A percentile compares a stretch with the other conserved stretches of the same genome.
Conservation (phyloP, 1,284 basidiomycete species). For the Kalmanozyma brasiliensis region DNA sequence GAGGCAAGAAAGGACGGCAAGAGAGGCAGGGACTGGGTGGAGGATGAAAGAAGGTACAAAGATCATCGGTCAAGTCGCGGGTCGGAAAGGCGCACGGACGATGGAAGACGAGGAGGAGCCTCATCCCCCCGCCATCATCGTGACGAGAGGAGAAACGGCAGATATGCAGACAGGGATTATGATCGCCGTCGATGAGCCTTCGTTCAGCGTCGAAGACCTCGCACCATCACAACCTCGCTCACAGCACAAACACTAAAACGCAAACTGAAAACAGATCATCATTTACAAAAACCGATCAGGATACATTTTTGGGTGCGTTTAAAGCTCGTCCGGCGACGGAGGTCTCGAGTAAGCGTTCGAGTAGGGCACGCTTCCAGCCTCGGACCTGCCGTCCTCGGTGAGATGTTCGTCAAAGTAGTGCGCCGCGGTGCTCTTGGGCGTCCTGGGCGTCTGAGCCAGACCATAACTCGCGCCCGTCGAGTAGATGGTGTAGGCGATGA, state of each 20-base stretch:
- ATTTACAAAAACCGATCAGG: too few relatives aligned
- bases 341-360: conserved; percentile 54
- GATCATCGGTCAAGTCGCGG: neutral
- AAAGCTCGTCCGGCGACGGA: conserved; percentile 62
- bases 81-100: neutral
- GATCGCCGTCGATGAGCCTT: neutral
- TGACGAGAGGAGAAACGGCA: conserved; percentile 2
- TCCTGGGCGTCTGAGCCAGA: conserved; percentile 70
- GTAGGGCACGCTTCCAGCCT: conserved; percentile 53
- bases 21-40: conserved; percentile 50
- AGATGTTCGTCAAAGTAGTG: conserved; percentile 79
- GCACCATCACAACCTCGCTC: neutral
- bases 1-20: conserved; percentile 16
- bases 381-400: conserved; percentile 57
- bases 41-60: conserved; percentile 14
- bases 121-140: conserved; percentile 1
- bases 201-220: neutral
- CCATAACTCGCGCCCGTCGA: conserved; percentile 72
- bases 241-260: neutral
- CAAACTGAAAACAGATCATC: conserved; percentile 1
- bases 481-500: conserved; percentile 70
- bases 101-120: too few relatives aligned
- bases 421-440: conserved; percentile 84
- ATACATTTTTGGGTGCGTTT: too few relatives aligned
- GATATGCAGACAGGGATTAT: neutral